Evolutionary conservation across 331 rosid genomes (phyloP), one percentile per base, ranked within the genome.

Genomic region (Quercus tomentella): DNA sequence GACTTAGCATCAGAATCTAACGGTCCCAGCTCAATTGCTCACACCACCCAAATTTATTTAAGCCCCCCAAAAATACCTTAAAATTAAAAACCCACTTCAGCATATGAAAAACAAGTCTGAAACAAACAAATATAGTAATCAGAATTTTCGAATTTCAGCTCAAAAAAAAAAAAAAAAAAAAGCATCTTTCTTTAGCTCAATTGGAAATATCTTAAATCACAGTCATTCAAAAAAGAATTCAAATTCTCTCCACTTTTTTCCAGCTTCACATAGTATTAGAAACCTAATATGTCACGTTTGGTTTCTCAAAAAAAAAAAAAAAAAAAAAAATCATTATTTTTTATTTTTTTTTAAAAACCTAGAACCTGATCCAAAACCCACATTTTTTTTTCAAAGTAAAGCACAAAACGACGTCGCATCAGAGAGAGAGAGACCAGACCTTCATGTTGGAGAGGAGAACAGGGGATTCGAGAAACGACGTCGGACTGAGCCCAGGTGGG

Each of bases 381-480:
- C 71, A 62, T 20, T 25, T 18, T 23, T 17, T 67, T 35, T 12
- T 7, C 25, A n/a, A 37, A 78, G 60, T 14, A 26, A 21, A 65
- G 76, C 74, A 66, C 62, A 79, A 55, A 74, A 2, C 54, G 56
- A 86, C 51, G 4, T 23, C 51, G 17, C 35, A 72, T 16, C 56
- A 73, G 57, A 49, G 54, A 49, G 16, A 49, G 54, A 49, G 1
- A 45, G 54, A 85, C 55, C 79, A 16, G 33, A 93, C 99, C 98
- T 95, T 95, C 88, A 95, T 89, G 83, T 90, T 88, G 62, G 99
- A 91, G 28, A 95, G 91, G 54, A 95, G 86, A 45, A 91, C 97
- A 0, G 99, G 99, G 5, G 98, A 93, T 62, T 95, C 98, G 17
- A 95, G 80, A 84, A 93, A 90, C 61, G 99, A 91, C 74, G 98